A percentile compares a stretch with the other conserved stretches of the same genome.
Conservation (phyloP, 306 rosid genomes). For the Pterocarpus santalinus region DNA sequence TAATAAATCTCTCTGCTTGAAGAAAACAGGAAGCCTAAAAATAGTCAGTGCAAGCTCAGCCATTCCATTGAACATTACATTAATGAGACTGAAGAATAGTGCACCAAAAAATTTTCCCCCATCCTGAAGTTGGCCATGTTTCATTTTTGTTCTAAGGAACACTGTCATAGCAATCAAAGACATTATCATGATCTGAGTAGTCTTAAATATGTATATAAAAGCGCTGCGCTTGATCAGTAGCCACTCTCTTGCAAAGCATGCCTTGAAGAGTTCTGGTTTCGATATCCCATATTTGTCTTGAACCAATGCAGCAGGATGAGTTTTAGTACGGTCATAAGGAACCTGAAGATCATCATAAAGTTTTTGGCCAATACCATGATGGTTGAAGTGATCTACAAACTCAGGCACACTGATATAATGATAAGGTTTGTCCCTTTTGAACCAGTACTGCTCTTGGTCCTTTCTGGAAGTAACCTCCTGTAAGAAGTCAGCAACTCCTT, state of each 20-base stretch:
- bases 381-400: slow-evolving; percentile 57
- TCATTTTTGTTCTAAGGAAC: slow-evolving; percentile 75
- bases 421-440: slow-evolving; percentile 60
- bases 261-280: slow-evolving; percentile 71
- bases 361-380: slow-evolving; percentile 50
- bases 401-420: slow-evolving; percentile 58
- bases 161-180: slow-evolving; percentile 72
- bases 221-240: slow-evolving; percentile 72
- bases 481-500: slow-evolving; percentile 81
- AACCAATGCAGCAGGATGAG: slow-evolving; percentile 72
- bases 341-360: slow-evolving; percentile 54
- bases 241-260: slow-evolving; percentile 83
- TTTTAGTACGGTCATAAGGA: slow-evolving; percentile 58
- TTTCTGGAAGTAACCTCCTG: slow-evolving; percentile 84
- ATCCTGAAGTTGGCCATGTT: slow-evolving; percentile 63
- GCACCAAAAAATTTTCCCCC: slow-evolving; percentile 75
- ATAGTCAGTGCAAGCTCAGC: slow-evolving; percentile 75
- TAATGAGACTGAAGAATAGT: slow-evolving; percentile 68
- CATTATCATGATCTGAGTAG: slow-evolving; percentile 68
- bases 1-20: slow-evolving; percentile 75
- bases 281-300: slow-evolving; percentile 72
- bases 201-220: slow-evolving; percentile 74
- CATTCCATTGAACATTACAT: slow-evolving; percentile 86
- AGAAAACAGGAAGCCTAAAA: slow-evolving; percentile 74
- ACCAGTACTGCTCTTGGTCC: slow-evolving; percentile 87